A percentile compares a stretch with the other conserved stretches of the same genome.
Evolutionary conservation across 192 early-diverging fungal species (phyloP).

Genomic region (Thoreauomyces humboldtii): DNA sequence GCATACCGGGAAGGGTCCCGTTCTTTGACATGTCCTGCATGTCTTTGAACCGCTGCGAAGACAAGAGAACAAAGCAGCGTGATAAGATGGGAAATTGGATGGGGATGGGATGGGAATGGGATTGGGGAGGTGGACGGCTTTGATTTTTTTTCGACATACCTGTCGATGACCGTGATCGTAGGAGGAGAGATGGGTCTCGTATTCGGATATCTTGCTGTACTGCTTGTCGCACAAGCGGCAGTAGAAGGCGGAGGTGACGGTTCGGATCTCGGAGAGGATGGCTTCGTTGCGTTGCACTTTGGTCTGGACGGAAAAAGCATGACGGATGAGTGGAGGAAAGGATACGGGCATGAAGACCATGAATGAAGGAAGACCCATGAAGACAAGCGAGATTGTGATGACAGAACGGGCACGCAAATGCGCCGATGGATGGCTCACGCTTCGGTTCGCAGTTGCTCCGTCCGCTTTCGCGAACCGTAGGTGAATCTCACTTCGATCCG

Average conservation of each 20-base stretch:
- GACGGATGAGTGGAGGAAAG: too few relatives aligned
- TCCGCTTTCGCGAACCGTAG: too few relatives aligned
- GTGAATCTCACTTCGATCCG: too few relatives aligned
- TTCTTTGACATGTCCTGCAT: conserved; percentile 61
- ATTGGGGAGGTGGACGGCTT: background rate
- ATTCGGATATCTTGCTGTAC: conserved; percentile 71
- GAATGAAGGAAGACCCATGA: too few relatives aligned
- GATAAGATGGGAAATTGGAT: background rate
- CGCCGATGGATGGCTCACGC: too few relatives aligned
- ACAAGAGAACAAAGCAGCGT: background rate
- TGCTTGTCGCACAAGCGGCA: conserved; percentile 78
- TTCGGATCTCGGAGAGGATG: conserved; percentile 60
- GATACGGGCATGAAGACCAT: too few relatives aligned
- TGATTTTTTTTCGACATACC: conserved; percentile 31
- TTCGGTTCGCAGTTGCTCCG: too few relatives aligned
- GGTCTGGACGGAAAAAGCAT: too few relatives aligned
- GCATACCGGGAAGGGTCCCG: conserved; percentile 12
- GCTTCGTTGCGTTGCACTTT: conserved; percentile 45
- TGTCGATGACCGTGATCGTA: conserved; percentile 82
- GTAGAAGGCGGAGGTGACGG: conserved; percentile 65
- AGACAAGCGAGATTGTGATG: too few relatives aligned
- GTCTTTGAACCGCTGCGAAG: conserved; percentile 67
- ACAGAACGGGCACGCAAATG: too few relatives aligned
- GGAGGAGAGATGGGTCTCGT: conserved; percentile 69
- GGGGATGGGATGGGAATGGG: background rate